Evolutionary conservation across 2,329 filamentous ascomycete genomes (phyloP).

Genomic region (Diplodia intermedia): DNA sequence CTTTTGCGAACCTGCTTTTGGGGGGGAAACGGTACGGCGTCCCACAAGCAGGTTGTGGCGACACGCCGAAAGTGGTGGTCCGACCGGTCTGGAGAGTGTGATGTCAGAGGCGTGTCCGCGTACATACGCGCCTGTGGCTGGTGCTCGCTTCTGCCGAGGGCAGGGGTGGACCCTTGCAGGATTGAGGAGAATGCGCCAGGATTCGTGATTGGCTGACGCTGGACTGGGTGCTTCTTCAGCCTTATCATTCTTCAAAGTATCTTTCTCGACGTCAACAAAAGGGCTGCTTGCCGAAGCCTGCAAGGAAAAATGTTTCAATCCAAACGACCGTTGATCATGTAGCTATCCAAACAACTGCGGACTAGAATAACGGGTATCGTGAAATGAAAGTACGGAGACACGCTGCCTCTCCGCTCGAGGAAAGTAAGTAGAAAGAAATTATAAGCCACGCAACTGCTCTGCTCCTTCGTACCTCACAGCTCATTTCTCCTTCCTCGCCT

Average conservation of each 20-base stretch:
- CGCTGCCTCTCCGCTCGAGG: neutral
- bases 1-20: neutral
- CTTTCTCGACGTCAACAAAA: neutral
- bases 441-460: neutral
- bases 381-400: neutral
- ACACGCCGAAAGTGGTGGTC: neutral
- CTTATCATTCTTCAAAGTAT: neutral
- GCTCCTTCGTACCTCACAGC: neutral
- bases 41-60: neutral
- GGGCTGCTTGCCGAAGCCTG: no score
- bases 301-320: neutral
- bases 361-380: constrained; percentile 1
- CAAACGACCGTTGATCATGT: neutral
- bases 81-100: neutral
- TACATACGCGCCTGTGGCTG: neutral
- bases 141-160: neutral
- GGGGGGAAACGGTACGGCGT: neutral
- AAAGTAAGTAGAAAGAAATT: neutral
- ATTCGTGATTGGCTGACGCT: neutral
- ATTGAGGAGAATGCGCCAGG: neutral
- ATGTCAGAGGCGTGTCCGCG: neutral
- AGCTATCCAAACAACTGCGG: neutral
- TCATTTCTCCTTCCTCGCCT: constrained; percentile 9
- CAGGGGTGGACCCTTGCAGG: neutral
- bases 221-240: no score